These are phyloP conservation scores for Pestalotiopsis sp. DNA, from an alignment of 2,329 filamentous ascomycete genomes.

Conservation along the genomic window DNA sequence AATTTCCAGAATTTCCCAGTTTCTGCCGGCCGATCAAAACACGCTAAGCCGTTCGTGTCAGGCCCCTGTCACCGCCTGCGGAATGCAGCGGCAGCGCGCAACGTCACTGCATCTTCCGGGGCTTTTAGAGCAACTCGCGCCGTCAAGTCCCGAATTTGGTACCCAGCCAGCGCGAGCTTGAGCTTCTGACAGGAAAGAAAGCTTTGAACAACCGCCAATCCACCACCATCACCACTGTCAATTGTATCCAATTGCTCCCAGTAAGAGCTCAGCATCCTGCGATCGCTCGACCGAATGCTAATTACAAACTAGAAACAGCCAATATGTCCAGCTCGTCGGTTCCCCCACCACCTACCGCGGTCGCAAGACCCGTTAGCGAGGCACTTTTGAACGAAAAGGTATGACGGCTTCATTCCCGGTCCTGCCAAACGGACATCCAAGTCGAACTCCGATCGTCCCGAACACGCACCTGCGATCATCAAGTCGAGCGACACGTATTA, in stretches of 20 bases:
- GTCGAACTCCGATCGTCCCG: background rate
- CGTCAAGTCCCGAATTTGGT: slow-evolving; percentile 8
- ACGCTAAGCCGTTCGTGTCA: slow-evolving; percentile 7
- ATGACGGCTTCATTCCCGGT: slow-evolving; percentile 26
- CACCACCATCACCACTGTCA: slow-evolving; percentile 5
- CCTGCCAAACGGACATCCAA: background rate
- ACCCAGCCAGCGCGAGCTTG: background rate
- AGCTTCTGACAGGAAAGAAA: background rate
- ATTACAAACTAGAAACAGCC: slow-evolving; percentile 19
- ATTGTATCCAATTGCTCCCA: slow-evolving; percentile 17
- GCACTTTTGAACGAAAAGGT: slow-evolving; percentile 99
- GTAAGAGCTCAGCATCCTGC: background rate
- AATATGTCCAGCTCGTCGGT: slow-evolving; percentile 55
- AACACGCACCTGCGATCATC: background rate
- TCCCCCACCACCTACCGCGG: slow-evolving; percentile 63
- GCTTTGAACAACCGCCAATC: slow-evolving; percentile 10
- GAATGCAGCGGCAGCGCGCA: slow-evolving; percentile 16
- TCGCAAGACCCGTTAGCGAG: slow-evolving; percentile 91
- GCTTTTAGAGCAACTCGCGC: background rate
- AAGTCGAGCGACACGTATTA: background rate
- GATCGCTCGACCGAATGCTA: slow-evolving; percentile 12
- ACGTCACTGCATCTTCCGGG: slow-evolving; percentile 3
- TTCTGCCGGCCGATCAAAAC: slow-evolving; percentile 25
- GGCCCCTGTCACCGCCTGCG: slow-evolving; percentile 22
- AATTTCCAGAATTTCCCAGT: slow-evolving; percentile 16